Evolutionary conservation across 2,329 filamentous ascomycete species (phyloP), one percentile per base, ranked within the genome.

Genomic region (Tolypocladium cylindrosporum): DNA sequence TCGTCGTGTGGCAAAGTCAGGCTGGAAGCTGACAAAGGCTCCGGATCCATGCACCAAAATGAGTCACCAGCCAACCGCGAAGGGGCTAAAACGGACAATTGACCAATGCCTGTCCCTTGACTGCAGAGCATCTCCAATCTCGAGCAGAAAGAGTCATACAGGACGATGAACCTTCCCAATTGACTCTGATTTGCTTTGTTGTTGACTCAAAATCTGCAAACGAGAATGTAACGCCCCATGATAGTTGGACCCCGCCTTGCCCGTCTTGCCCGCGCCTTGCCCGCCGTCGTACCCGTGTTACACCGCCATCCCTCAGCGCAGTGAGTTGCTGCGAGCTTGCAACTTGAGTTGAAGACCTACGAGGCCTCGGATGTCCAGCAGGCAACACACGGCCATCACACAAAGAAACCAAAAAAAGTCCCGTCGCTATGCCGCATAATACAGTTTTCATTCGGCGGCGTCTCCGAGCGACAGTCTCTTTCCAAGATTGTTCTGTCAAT

Each of bases 21-120:
- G n/a, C 24, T n/a, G 37, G n/a, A 42, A 21, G 57, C 57, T 58
- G 57, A 58, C 57, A 58, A 58, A 58, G 54, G 27, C 57, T 27
- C 50, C 48, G 51, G 6, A 40, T 9, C 45, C 45, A 34, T n/a
- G 10, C 8, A 4, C 10, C 48, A 36, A 52, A 21, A 37, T 52
- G 48, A 52, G 48, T 52, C 48, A 52, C 48, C 48, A 52, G 34
- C 48, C 45, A 50, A 48, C 45, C 9, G 27, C 48, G n/a, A 31
- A n/a, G 10, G 14, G 27, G 31, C 48, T 19, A 51, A 13, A 34
- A n/a, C 48, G 27, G 13, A 2, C 27, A n/a, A 36, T n/a, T 51
- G 31, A 31, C 48, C 48, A 36, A 51, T 51, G 48, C 31, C 27
- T 16, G 48, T 36, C 31, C 48, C 48, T 34, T 0, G 8, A 36